A percentile compares a stretch with the other conserved stretches of the same genome.
Evolutionary conservation across 2,329 filamentous ascomycete species (phyloP).

Genomic region (Neofusicoccum laricinum): DNA sequence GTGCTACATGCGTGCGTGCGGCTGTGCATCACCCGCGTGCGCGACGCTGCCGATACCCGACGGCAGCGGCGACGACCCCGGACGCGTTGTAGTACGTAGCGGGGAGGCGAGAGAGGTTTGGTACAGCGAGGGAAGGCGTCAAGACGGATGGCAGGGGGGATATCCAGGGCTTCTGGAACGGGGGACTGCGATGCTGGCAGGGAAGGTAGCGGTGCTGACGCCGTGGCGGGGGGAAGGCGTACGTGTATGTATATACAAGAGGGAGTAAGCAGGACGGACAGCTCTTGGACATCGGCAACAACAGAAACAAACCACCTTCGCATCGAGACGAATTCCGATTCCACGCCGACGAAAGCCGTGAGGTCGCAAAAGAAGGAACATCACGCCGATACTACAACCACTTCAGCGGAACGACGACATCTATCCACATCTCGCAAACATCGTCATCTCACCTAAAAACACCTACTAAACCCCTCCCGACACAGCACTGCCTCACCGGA

Average conservation of each 20-base stretch:
- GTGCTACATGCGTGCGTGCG: too few relatives aligned
- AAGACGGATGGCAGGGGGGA: neutral
- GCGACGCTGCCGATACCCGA: neutral
- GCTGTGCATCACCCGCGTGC: neutral
- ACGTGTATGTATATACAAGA: neutral
- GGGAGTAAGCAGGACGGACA: neutral
- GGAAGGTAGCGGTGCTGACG: neutral
- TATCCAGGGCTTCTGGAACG: neutral
- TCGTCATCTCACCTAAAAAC: too few relatives aligned
- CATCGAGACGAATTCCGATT: too few relatives aligned
- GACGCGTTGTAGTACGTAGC: neutral
- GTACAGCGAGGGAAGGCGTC: neutral
- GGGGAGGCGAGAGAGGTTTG: neutral
- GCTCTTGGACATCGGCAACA: neutral
- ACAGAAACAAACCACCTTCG: too few relatives aligned
- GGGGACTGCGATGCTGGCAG: neutral
- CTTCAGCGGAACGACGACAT: too few relatives aligned
- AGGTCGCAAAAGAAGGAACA: too few relatives aligned
- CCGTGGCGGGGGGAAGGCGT: neutral
- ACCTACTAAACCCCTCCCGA: too few relatives aligned
- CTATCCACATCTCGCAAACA: too few relatives aligned
- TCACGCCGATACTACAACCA: too few relatives aligned
- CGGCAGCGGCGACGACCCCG: neutral
- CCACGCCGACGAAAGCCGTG: too few relatives aligned
- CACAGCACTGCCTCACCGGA: neutral